phyloP scores from a whole-genome alignment of 2,329 filamentous ascomycete genomes.

The Pseudocercospora musae region DNA sequence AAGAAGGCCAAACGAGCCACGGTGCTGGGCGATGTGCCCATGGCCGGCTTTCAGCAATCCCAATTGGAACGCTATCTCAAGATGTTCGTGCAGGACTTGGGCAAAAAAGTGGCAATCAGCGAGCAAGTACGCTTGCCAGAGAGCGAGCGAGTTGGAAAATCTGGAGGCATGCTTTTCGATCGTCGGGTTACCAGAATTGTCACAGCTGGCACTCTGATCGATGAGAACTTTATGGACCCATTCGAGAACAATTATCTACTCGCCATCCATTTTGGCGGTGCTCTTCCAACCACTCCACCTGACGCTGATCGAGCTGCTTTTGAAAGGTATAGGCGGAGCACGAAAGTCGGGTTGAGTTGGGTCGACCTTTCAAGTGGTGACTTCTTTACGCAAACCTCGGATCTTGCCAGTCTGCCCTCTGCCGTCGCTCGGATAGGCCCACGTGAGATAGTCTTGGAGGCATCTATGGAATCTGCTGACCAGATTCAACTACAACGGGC shows the following conservation, averaged over 20 bases:
- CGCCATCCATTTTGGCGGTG: slow-evolving; percentile 62
- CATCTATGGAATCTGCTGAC: slow-evolving; percentile 48
- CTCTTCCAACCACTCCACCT: slow-evolving; percentile 7
- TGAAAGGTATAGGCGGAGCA: slow-evolving; percentile 36
- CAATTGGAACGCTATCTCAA: slow-evolving; percentile 93
- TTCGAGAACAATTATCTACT: slow-evolving; percentile 91
- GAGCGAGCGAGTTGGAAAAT: slow-evolving; percentile 63
- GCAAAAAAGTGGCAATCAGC: slow-evolving; percentile 86
- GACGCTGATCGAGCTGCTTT: slow-evolving; percentile 25
- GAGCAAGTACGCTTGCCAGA: slow-evolving; percentile 70
- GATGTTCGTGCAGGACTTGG: slow-evolving; percentile 83
- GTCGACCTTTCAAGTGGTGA: slow-evolving; percentile 91
- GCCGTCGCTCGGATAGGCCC: slow-evolving; percentile 79
- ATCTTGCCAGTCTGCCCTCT: slow-evolving; percentile 69
- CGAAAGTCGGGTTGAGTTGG: slow-evolving; percentile 77
- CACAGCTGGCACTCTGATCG: slow-evolving; percentile 91
- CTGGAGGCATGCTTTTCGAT: slow-evolving; percentile 78
- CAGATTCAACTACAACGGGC: slow-evolving; percentile 26
- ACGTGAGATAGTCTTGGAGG: slow-evolving; percentile 76
- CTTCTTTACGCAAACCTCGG: slow-evolving; percentile 80
- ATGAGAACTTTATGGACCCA: slow-evolving; percentile 95
- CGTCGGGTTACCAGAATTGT: slow-evolving; percentile 82
- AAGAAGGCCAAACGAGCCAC: slow-evolving; percentile 81
- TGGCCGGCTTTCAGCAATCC: slow-evolving; percentile 94
- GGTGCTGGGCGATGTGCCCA: slow-evolving; percentile 73